Evolutionary conservation across 202 grass and related monocot genomes (phyloP).

Genomic region (Eragrostis tef): DNA sequence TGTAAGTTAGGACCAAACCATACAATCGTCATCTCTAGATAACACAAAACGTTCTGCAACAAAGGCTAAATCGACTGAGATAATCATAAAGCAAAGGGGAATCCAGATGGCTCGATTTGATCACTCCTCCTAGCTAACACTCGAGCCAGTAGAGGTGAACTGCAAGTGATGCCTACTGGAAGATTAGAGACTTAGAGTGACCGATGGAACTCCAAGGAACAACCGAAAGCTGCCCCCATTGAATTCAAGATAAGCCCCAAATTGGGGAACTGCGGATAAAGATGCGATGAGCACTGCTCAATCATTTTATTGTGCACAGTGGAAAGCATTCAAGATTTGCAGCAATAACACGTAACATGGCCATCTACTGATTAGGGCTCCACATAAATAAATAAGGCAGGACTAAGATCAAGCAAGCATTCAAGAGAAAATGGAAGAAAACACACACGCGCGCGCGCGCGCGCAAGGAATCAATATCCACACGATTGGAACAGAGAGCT

Average conservation of each 20-base stretch:
- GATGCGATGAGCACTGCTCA: not conserved
- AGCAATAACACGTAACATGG: slow-evolving; percentile 24
- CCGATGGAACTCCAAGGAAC: not conserved
- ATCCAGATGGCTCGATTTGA: not conserved
- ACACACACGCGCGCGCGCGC: no score
- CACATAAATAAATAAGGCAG: no score
- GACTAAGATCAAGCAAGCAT: not conserved
- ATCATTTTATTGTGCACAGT: slow-evolving; percentile 17
- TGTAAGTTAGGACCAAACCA: no score
- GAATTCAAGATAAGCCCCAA: slow-evolving; percentile 21
- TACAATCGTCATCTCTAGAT: not conserved
- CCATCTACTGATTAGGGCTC: slow-evolving; percentile 2
- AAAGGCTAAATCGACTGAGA: slow-evolving; percentile 17
- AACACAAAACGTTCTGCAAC: not conserved
- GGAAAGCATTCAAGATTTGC: slow-evolving; percentile 44
- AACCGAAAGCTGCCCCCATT: not conserved
- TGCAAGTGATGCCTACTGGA: not conserved
- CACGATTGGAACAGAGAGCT: slow-evolving; percentile 20
- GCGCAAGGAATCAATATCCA: not conserved
- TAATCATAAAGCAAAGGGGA: slow-evolving; percentile 16
- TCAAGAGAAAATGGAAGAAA: not conserved
- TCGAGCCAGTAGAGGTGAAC: not conserved
- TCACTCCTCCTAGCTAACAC: not conserved
- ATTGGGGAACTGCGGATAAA: not conserved
- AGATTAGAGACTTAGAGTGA: not conserved